Conservation (phyloP, 2,329 filamentous ascomycete genomes). For the Chalaropsis thielavioides region DNA sequence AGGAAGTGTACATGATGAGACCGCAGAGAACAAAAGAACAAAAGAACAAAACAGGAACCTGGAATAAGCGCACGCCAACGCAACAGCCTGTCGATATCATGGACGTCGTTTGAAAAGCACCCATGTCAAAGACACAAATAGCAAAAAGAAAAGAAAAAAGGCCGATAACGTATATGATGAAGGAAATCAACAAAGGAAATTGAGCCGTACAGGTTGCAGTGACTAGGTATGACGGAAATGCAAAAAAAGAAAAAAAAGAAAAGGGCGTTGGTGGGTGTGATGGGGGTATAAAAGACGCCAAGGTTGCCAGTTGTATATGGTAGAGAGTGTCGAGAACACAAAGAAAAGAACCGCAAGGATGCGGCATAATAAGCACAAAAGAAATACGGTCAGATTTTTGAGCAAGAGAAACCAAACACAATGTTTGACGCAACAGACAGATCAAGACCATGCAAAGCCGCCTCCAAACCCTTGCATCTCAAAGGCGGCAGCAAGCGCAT, state of each 20-base stretch:
- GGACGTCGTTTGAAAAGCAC: too few relatives aligned
- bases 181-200: neutral
- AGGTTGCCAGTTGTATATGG: neutral
- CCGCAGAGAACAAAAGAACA: neutral
- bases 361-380: neutral
- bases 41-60: neutral
- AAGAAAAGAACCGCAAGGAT: constrained; percentile 5
- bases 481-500: constrained; percentile 5
- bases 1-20: neutral
- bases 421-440: neutral
- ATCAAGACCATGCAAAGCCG: neutral
- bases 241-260: neutral
- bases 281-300: neutral
- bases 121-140: too few relatives aligned
- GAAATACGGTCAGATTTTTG: neutral
- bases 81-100: neutral
- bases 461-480: constrained; percentile 5
- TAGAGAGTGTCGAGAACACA: neutral
- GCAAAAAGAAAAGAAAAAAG: too few relatives aligned
- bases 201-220: neutral
- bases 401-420: neutral
- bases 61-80: neutral
- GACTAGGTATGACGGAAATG: neutral
- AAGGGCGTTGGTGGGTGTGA: neutral
- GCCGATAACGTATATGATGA: neutral